Evolutionary conservation across 2,329 filamentous ascomycete genomes (phyloP), one percentile per base, ranked within the genome.

Genomic region (Aspergillus cejpii): DNA sequence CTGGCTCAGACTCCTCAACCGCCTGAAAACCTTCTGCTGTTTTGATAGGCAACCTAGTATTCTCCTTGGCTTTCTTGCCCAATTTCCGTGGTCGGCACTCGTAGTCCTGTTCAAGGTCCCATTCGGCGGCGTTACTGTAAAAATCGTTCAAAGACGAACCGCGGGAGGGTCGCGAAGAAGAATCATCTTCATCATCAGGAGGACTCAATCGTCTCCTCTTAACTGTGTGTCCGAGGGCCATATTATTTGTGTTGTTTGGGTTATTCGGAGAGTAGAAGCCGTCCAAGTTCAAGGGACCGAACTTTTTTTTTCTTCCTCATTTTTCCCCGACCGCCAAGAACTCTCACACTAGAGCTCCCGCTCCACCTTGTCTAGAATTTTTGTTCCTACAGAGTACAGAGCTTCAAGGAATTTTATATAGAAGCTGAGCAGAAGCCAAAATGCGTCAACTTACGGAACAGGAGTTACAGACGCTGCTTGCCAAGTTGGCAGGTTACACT

Each of bases 31-130:
- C 92, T 53, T 91, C 85, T 0, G 81, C 77, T 0, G 87, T 94
- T 69, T 92, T 94, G 52, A 96, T 88, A 0, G 90, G 90, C 27
- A 98, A 74, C 56, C 84, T 80, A 28, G 80, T 87, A 62, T 73
- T 84, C 62, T 90, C 85, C 57, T 81, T 79, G 45, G 78, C 76
- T 64, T 88, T 87, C 66, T 85, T 87, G 61, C 80, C 83, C 27
- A 77, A 70, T 65, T 92, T 92, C 56, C 87, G 78, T 37, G 85
- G 82, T 55, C 81, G 81, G 49, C 79, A 79, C 67, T 94, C 89
- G 73, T 96, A 97, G 65, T 87, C 84, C 62, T 94, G 85, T 71
- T 95, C 92, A 39, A 95, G 77, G 60, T 95, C 82, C 89, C 91
- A 97, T 67, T 81, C 83, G 47, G 86, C 76, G 5, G 85, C 87